A percentile compares a stretch with the other conserved stretches of the same genome.
These are phyloP conservation scores for Logfia minima DNA, from an alignment of 129 eudicot genomes.

Conservation along the genomic window DNA sequence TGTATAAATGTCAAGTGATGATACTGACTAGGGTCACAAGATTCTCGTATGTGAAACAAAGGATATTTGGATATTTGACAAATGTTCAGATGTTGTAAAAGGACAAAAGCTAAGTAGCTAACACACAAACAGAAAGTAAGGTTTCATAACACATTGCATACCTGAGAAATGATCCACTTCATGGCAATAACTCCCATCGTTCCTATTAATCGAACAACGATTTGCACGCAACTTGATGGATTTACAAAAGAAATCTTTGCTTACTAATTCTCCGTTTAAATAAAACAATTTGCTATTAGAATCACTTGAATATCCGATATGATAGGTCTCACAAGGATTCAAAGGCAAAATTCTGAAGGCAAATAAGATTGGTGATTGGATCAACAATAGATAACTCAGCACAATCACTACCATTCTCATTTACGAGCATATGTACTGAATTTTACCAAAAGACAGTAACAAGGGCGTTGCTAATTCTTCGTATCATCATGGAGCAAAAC, in stretches of 20 bases:
- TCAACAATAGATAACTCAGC: slow-evolving; percentile 28
- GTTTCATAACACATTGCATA: slow-evolving; percentile 14
- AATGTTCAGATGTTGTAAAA: slow-evolving; percentile 16
- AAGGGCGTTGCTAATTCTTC: background rate
- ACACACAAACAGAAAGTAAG: background rate
- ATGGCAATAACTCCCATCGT: slow-evolving; percentile 37
- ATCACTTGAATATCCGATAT: slow-evolving; percentile 39
- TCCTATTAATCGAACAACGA: slow-evolving; percentile 35
- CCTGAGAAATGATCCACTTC: slow-evolving; percentile 49
- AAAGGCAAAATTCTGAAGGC: slow-evolving; percentile 37
- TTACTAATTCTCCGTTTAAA: slow-evolving; percentile 56
- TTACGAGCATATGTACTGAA: slow-evolving; percentile 1
- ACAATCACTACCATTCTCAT: background rate
- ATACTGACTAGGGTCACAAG: slow-evolving; percentile 9
- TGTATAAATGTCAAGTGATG: background rate
- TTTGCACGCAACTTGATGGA: slow-evolving; percentile 38
- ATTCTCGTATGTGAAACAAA: background rate
- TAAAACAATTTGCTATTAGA: slow-evolving; percentile 47
- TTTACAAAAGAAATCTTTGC: slow-evolving; percentile 55
- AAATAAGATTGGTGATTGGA: slow-evolving; percentile 43
- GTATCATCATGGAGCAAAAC: background rate
- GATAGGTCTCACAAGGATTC: slow-evolving; percentile 51
- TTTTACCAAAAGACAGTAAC: background rate
- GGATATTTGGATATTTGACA: slow-evolving; percentile 3
- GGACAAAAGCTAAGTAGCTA: slow-evolving; percentile 9